Conservation (phyloP, 768 basidiomycete genomes). For the Paxillus involutus region DNA sequence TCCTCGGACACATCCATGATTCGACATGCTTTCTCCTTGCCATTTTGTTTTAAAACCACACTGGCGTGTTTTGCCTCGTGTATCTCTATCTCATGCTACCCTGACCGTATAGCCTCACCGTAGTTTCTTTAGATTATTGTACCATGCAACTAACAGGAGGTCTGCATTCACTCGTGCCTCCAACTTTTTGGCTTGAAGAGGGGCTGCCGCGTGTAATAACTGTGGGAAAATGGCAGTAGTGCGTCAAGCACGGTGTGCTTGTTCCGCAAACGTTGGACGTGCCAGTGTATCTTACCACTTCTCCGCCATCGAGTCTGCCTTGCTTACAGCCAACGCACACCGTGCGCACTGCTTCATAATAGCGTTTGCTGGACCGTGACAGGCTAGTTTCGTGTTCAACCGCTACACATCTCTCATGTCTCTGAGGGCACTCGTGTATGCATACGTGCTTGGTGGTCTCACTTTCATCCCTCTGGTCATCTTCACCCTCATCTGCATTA, state of each 20-base stretch:
- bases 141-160: too few species aligned
- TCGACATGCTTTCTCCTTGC: not conserved
- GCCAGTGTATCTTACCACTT: not conserved
- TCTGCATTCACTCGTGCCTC: too few species aligned
- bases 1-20: constrained; percentile 4
- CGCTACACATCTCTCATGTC: constrained; percentile 45
- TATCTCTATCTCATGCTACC: not conserved
- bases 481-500: constrained; percentile 53
- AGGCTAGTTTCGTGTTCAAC: not conserved
- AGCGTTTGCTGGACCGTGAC: not conserved
- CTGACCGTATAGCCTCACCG: not conserved
- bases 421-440: constrained; percentile 70
- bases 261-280: not conserved
- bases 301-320: not conserved
- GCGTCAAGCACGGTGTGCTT: not conserved
- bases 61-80: not conserved
- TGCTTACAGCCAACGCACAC: not conserved
- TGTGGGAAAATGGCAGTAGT: not conserved
- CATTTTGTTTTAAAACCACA: not conserved
- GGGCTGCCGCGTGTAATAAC: not conserved
- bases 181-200: too few species aligned
- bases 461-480: constrained; percentile 85
- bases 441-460: constrained; percentile 86
- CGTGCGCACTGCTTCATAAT: not conserved
- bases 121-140: not conserved